Percentiles rank a stretch among this genome's conserved stretches.
Conservation (phyloP, 1,284 basidiomycete genomes). For the Schizophyllum commune region DNA sequence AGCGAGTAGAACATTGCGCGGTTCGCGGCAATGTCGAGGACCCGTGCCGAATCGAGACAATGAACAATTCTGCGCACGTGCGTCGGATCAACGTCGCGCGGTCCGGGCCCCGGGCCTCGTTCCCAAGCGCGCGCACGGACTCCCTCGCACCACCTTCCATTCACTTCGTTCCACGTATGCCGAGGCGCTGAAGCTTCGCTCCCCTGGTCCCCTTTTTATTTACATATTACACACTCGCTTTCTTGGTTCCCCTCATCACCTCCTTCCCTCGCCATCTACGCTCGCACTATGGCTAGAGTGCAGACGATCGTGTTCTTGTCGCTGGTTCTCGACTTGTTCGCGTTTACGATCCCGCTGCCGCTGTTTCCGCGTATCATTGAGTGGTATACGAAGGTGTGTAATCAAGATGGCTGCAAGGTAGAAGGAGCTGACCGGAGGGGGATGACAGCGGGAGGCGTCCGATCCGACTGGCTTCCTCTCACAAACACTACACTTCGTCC, state of each 20-base stretch:
- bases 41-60: background rate
- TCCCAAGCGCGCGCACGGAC: background rate
- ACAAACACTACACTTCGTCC: constrained; percentile 56
- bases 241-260: background rate
- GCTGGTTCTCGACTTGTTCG: constrained; percentile 80
- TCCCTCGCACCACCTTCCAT: background rate
- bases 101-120: background rate
- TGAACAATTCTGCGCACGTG: background rate
- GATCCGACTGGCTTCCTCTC: constrained; percentile 65
- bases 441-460: constrained; percentile 56
- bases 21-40: background rate
- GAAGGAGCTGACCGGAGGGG: background rate
- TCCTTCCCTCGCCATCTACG: background rate
- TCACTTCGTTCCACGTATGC: background rate
- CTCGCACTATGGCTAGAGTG: constrained; percentile 47
- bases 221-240: constrained; percentile 2
- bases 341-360: constrained; percentile 91
- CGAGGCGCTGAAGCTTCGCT: background rate
- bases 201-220: background rate
- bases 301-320: constrained; percentile 78
- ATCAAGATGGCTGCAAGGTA: background rate
- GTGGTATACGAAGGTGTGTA: constrained; percentile 74
- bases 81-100: background rate
- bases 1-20: too few species aligned
- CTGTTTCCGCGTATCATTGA: constrained; percentile 85